These are phyloP conservation scores for Nicotiana otophora DNA, from an alignment of 257 asterid species.

Conservation along the genomic window DNA sequence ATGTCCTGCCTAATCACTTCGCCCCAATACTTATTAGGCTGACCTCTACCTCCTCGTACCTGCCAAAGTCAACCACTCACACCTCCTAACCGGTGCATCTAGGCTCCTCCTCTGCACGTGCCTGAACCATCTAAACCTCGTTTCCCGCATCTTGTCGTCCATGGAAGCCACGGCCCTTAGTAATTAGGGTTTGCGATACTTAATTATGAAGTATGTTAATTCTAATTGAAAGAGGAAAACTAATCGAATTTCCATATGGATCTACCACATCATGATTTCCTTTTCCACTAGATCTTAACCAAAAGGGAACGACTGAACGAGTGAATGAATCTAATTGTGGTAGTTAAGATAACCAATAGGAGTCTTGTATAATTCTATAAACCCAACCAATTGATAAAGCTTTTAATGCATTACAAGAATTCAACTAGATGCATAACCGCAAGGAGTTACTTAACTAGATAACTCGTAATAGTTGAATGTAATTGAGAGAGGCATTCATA, in stretches of 20 bases:
- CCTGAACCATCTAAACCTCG: too few species aligned
- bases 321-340: neutral
- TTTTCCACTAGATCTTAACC: neutral
- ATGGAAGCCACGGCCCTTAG: too few species aligned
- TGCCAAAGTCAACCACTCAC: too few species aligned
- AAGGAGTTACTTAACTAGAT: neutral
- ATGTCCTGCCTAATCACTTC: too few species aligned
- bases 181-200: too few species aligned
- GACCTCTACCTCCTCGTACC: too few species aligned
- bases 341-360: neutral
- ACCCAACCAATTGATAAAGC: neutral
- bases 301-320: neutral
- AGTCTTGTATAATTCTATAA: neutral
- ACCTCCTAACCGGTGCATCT: too few species aligned
- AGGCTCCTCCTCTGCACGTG: too few species aligned
- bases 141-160: too few species aligned
- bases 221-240: neutral
- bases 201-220: too few species aligned
- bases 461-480: neutral
- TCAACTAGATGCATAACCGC: neutral
- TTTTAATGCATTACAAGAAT: neutral
- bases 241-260: neutral
- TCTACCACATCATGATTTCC: neutral
- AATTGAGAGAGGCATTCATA: neutral
- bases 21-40: too few species aligned